phyloP scores from a whole-genome alignment of 305 asterid species.

The Striga hermonthica region DNA sequence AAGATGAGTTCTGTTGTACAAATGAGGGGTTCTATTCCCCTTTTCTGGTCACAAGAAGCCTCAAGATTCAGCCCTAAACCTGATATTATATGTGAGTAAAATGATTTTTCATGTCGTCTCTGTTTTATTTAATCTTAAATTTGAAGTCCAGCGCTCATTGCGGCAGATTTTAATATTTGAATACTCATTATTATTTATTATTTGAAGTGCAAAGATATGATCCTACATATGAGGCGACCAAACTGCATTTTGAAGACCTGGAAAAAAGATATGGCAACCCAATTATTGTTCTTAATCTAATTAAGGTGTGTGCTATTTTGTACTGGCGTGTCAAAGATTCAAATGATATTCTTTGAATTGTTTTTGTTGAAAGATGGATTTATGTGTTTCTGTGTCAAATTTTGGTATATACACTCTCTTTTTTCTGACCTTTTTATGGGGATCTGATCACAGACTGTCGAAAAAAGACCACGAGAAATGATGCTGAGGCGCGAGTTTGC shows the following conservation, averaged over 20 bases:
- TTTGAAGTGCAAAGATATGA: constrained; percentile 94
- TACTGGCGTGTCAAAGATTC: constrained; percentile 23
- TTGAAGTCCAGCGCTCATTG: constrained; percentile 21
- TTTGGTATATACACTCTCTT: not conserved
- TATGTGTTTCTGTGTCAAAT: not conserved
- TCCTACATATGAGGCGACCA: constrained; percentile 98
- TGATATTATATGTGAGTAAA: constrained; percentile 82
- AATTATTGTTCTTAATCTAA: constrained; percentile 87
- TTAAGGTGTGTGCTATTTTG: constrained; percentile 61
- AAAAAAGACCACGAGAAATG: constrained; percentile 98
- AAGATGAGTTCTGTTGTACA: constrained; percentile 97
- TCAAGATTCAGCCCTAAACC: constrained; percentile 99
- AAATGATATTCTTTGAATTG: constrained; percentile 14
- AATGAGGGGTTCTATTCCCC: constrained; percentile 99
- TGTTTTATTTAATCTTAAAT: constrained; percentile 2
- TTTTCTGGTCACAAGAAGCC: constrained; percentile 99
- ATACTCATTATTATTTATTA: constrained; percentile 28
- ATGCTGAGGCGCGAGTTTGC: constrained; percentile 98
- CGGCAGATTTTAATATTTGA: constrained; percentile 28
- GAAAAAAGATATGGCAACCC: constrained; percentile 93
- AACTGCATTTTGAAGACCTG: constrained; percentile 85
- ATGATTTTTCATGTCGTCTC: constrained; percentile 24
- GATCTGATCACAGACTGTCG: constrained; percentile 70
- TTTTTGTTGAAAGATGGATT: constrained; percentile 26
- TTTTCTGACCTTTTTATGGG: not conserved